Base-by-base conservation (phyloP, 495 filamentous ascomycete species). In the Penicillium angulare region DNA sequence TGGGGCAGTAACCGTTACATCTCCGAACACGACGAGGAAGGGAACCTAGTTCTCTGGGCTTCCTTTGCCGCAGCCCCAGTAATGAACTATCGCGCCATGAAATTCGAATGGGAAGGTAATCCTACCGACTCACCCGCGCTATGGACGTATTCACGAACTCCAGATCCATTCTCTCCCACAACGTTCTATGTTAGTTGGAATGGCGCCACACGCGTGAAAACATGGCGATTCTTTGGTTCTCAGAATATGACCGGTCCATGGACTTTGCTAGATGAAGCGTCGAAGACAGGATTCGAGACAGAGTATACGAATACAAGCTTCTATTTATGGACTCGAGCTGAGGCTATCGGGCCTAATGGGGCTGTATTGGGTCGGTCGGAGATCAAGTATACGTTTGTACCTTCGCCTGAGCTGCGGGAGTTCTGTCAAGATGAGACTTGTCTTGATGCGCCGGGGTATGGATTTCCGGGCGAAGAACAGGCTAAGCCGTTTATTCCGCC, bases 1-100 rank as follows among this genome's bases (percentile, higher is more conserved):
- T 85, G 81, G 81, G 82, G 83, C 2, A 80, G 79, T 48, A 74
- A 78, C 36, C 68, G 78, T 1, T 80, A 75, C 34, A 65, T 84
- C 24, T 84, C 79, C 0, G 82, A 86, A 56, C 81, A 82, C 51
- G 71, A 73, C 10, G 64, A 69, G 4, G 64, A 78, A n/a, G 83
- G 84, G 3, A 76, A 77, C 20, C 57, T 78, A 2, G 57, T 84
- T 0, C 73, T 81, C 50, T 75, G 72, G 67, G 70, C 66, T 3
- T 52, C 58, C n/a, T 60, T 74, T 39, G 69, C 67, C 33, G 51
- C 60, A 29, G 63, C 64, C 8, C 41, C 49, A 6, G 52, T 73
- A 32, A 76, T 76, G 73, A 74, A 76, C 51, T 76, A 76, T 50
- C 69, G 73, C 2, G 71, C 69, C 1, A 60, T 65, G 50, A 76